Conservation (phyloP, 108 stramenopile species). For the Hondaea fermentalgiana region DNA sequence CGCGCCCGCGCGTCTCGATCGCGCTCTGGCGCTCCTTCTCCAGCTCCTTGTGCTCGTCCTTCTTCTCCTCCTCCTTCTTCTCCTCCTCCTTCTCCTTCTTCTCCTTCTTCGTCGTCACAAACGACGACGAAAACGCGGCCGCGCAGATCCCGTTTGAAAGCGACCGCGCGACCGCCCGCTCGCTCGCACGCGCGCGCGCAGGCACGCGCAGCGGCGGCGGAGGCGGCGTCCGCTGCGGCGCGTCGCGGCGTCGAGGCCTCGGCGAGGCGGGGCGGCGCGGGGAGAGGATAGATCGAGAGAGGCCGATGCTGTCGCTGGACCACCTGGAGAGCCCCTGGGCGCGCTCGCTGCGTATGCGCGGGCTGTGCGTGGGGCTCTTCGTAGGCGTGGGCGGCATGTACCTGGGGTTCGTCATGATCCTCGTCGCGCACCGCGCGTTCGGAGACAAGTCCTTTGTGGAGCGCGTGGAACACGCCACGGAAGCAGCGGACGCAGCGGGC, state of each 20-base stretch:
- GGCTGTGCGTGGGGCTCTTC: not conserved
- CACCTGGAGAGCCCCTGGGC: not conserved
- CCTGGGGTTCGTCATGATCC: not conserved
- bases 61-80: too few species aligned
- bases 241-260: not conserved
- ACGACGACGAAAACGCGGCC: too few species aligned
- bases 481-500: not conserved
- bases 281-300: not conserved
- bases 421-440: not conserved
- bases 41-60: too few species aligned
- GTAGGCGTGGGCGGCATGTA: not conserved
- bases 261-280: not conserved
- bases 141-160: too few species aligned
- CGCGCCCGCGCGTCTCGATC: too few species aligned
- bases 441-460: not conserved
- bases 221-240: too few species aligned
- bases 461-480: not conserved
- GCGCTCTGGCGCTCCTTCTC: too few species aligned
- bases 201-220: too few species aligned
- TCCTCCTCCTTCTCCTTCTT: too few species aligned
- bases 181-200: too few species aligned
- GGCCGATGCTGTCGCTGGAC: not conserved
- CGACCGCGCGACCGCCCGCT: too few species aligned
- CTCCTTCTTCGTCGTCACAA: too few species aligned
- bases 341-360: not conserved